Base-by-base conservation (phyloP, 164 flowering plant genomes). In the Stephania yunnanensis region DNA sequence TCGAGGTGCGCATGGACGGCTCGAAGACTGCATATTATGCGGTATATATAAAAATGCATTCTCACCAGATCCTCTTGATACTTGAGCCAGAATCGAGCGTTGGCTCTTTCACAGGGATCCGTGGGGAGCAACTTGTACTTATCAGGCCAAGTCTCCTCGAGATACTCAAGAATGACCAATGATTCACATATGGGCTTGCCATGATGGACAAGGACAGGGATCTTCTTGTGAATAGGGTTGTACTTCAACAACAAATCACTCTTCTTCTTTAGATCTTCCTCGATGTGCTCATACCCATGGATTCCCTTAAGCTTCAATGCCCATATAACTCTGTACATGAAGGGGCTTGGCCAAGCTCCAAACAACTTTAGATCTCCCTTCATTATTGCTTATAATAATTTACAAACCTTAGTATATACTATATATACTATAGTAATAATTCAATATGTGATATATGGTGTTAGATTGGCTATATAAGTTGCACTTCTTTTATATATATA, bases 281-380 rank as follows among this genome's bases (percentile, higher is more conserved):
- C 87, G 2, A 83, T 30, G 50, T 84, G 82, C 30, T 84, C 80
- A 22, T 83, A 86, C 1, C 74, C 45, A 36, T 36, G 42, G 20
- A 83, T 76, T 7, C 83, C 87, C 77, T 86, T 84, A 10, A 84
- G 80, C 25, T 86, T 74, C 36, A 86, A 75, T 65, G 86, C 87
- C 87, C 88, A 84, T n/a, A 78, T 70, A 6, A 84, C 82, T 64
- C 86, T 86, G 78, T 74, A 79, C 55, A 66, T 11, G 46, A 36
- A 86, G 44, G 78, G 69, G 70, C 87, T 86, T 3, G 84, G 75
- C 84, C 85, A 84, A 44, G 73, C 44, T 71, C 86, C 84, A 0
- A 81, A 31, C 4, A 83, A 70, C 85, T 81, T 83, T 72, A 84
- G 42, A 36, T 36, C 82, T 70, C 83, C 83, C 68, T 75, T 82